Evolutionary conservation across 2,329 filamentous ascomycete species (phyloP).

Genomic region (Xylaria arbuscula): DNA sequence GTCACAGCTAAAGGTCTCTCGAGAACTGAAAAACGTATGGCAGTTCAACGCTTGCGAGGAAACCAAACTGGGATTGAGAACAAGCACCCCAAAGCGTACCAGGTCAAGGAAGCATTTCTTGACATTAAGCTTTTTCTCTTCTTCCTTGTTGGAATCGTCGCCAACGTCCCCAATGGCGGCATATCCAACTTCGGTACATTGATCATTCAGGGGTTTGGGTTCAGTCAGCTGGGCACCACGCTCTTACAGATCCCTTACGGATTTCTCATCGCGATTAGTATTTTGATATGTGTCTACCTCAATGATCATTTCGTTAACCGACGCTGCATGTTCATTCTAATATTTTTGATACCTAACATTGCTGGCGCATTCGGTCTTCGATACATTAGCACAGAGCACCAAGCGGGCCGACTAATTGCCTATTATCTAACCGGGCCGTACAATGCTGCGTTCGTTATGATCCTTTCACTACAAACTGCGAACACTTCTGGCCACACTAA

Average conservation of each 20-base stretch:
- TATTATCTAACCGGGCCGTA: conserved; percentile 68
- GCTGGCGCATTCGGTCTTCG: conserved; percentile 64
- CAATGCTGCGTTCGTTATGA: conserved; percentile 64
- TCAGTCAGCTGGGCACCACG: conserved; percentile 63
- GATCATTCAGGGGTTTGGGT: conserved; percentile 68
- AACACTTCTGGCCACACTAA: conserved; percentile 66
- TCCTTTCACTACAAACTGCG: conserved; percentile 54
- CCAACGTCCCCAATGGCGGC: conserved; percentile 66
- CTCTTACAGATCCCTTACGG: conserved; percentile 62
- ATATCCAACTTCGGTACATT: conserved; percentile 69
- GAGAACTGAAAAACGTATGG: conserved; percentile 54
- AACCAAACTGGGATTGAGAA: conserved; percentile 55
- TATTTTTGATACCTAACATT: conserved; percentile 64
- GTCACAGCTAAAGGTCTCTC: conserved; percentile 62
- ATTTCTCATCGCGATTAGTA: conserved; percentile 42
- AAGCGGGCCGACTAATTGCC: conserved; percentile 61
- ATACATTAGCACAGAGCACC: conserved; percentile 57
- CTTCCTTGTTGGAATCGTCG: conserved; percentile 61
- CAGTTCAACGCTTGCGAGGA: conserved; percentile 53
- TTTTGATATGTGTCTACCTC: conserved; percentile 41
- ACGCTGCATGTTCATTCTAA: conserved; percentile 54
- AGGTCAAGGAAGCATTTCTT: conserved; percentile 53
- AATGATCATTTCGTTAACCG: conserved; percentile 42
- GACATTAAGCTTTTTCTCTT: conserved; percentile 65
- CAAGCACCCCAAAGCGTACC: conserved; percentile 51